These are phyloP conservation scores for Nemania diffusa DNA, from an alignment of 2,329 filamentous ascomycete genomes.

Conservation along the genomic window DNA sequence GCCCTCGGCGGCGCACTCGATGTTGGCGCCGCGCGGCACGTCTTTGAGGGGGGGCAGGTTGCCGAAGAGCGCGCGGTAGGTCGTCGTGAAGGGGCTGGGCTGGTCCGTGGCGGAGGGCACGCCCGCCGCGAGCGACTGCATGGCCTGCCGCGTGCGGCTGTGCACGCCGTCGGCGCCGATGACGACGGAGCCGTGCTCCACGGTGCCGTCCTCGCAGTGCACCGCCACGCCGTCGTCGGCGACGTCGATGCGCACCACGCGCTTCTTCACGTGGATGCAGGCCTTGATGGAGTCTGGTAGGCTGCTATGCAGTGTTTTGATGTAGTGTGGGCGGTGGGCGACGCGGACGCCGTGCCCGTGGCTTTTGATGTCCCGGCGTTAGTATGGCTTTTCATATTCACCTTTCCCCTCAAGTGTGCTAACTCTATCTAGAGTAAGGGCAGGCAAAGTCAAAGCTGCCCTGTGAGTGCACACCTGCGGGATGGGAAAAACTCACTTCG, in stretches of 20 bases:
- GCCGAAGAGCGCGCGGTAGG: slow-evolving; percentile 40
- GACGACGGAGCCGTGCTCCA: slow-evolving; percentile 52
- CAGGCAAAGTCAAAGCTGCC: neutral
- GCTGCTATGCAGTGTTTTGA: slow-evolving; percentile 39
- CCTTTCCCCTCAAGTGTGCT: too few species aligned
- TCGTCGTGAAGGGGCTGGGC: slow-evolving; percentile 41
- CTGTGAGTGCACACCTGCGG: neutral
- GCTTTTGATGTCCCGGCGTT: slow-evolving; percentile 23
- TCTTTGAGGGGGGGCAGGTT: slow-evolving; percentile 31
- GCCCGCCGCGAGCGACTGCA: slow-evolving; percentile 43
- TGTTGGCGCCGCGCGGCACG: slow-evolving; percentile 24
- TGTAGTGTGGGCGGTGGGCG: slow-evolving; percentile 41
- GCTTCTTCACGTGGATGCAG: slow-evolving; percentile 38
- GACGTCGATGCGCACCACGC: slow-evolving; percentile 44
- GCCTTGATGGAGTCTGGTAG: slow-evolving; percentile 38
- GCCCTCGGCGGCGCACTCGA: slow-evolving; percentile 33
- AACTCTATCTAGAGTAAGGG: too few species aligned
- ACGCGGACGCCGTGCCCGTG: slow-evolving; percentile 41
- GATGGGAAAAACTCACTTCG: slow-evolving; percentile 32
- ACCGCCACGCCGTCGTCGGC: slow-evolving; percentile 45
- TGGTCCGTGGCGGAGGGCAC: slow-evolving; percentile 18
- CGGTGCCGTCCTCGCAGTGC: slow-evolving; percentile 49
- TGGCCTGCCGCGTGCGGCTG: slow-evolving; percentile 50
- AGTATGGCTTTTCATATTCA: neutral
- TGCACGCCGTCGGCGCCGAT: slow-evolving; percentile 57